These are phyloP conservation scores for Cytospora piceae DNA, from an alignment of 2,329 filamentous ascomycete genomes.

Conservation along the genomic window DNA sequence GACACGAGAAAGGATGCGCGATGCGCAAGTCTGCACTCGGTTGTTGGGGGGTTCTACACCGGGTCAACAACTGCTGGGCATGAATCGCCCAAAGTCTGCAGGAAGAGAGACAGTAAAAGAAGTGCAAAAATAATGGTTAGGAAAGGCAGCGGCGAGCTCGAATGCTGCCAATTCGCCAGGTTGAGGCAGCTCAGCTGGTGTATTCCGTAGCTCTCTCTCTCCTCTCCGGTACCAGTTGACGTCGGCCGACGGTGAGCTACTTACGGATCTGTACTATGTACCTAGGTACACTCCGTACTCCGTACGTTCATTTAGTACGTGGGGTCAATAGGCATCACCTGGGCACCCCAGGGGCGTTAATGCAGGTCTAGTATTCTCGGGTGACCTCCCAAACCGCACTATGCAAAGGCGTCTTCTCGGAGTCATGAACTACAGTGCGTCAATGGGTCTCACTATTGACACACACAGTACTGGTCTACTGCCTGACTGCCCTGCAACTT, in stretches of 20 bases:
- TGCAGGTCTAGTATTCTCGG: neutral
- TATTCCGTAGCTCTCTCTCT: neutral
- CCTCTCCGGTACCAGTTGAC: neutral
- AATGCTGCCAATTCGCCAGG: constrained; percentile 1
- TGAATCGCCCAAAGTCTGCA: neutral
- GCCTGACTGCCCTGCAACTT: too few species aligned
- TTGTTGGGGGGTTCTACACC: neutral
- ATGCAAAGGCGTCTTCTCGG: neutral
- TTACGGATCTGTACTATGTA: neutral
- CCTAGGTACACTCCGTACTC: neutral
- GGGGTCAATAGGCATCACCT: neutral
- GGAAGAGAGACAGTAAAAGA: neutral
- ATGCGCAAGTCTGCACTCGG: neutral
- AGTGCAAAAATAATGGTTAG: neutral
- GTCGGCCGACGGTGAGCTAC: constrained; percentile 5
- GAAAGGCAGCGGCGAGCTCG: neutral
- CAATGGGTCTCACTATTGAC: neutral
- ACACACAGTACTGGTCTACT: neutral
- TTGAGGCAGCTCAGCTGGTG: constrained; percentile 1
- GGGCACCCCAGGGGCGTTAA: neutral
- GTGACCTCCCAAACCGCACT: neutral
- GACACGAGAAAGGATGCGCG: neutral
- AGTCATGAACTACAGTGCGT: neutral
- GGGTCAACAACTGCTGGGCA: neutral
- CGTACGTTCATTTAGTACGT: too few species aligned